Percentiles rank a stretch among this genome's conserved stretches.
Conservation (phyloP, 1,284 basidiomycete species). For the Fomes fomentarius region DNA sequence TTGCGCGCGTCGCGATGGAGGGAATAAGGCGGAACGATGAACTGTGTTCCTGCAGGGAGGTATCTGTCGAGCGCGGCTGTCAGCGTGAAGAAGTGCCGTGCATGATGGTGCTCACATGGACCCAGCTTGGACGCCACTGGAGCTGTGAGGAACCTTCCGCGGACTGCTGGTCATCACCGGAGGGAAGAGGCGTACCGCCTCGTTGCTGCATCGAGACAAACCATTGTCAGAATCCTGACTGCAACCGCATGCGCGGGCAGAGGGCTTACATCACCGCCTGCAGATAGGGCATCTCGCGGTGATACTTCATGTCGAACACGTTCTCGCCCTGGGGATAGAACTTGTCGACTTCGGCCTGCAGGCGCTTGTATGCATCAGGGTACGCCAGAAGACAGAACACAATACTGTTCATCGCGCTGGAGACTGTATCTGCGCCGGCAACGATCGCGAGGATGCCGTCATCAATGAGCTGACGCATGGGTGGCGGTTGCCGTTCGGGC, state of each 20-base stretch:
- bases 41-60: slow-evolving; percentile 32
- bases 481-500: slow-evolving; percentile 6
- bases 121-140: slow-evolving; percentile 27
- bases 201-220: slow-evolving; percentile 47
- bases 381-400: slow-evolving; percentile 28
- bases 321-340: slow-evolving; percentile 32
- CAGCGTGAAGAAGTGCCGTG: neutral
- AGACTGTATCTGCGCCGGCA: slow-evolving; percentile 38
- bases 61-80: slow-evolving; percentile 14
- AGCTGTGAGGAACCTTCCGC: slow-evolving; percentile 38
- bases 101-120: slow-evolving; percentile 27
- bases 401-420: slow-evolving; percentile 23
- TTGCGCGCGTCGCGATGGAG: slow-evolving; percentile 37
- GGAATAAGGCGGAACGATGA: slow-evolving; percentile 29
- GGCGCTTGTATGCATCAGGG: slow-evolving; percentile 22
- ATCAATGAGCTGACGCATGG: slow-evolving; percentile 15
- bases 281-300: slow-evolving; percentile 34
- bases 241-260: neutral
- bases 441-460: slow-evolving; percentile 25
- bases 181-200: slow-evolving; percentile 58
- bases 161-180: slow-evolving; percentile 54
- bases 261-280: slow-evolving; percentile 35
- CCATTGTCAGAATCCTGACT: neutral
- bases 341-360: slow-evolving; percentile 33
- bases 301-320: slow-evolving; percentile 23